Percentiles rank a stretch among this genome's conserved stretches.
These are phyloP conservation scores for Cardamine occulta DNA, from an alignment of 345 rosid species.

Conservation along the genomic window DNA sequence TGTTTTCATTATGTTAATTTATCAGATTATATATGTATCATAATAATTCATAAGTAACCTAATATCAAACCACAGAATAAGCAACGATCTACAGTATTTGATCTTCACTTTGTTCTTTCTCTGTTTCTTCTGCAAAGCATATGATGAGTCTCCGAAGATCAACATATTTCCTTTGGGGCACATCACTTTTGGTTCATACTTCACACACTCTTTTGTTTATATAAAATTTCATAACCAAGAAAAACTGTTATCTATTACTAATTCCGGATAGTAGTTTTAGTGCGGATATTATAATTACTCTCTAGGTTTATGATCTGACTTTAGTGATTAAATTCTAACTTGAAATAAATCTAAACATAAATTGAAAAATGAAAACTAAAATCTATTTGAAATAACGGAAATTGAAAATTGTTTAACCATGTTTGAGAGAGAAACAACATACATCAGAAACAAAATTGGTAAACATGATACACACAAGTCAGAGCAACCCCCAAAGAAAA, in stretches of 20 bases:
- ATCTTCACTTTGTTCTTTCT: not conserved
- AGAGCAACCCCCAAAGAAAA: not conserved
- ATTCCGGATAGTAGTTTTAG: not conserved
- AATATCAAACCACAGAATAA: too few relatives aligned
- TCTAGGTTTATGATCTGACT: not conserved
- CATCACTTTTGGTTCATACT: not conserved
- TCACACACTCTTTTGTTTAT: not conserved
- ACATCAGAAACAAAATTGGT: not conserved
- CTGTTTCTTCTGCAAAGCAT: not conserved
- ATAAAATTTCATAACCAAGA: not conserved
- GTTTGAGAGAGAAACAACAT: not conserved
- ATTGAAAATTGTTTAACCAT: not conserved
- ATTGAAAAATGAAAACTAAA: not conserved
- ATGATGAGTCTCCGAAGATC: not conserved
- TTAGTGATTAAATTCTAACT: not conserved
- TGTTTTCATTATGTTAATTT: not conserved
- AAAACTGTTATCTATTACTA: not conserved
- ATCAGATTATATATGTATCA: not conserved
- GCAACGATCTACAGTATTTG: not conserved
- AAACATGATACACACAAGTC: not conserved
- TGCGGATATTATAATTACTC: too few relatives aligned
- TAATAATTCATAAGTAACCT: not conserved
- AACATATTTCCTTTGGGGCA: not conserved
- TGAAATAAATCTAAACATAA: not conserved
- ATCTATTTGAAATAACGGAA: not conserved